phyloP scores from a whole-genome alignment of 2,329 filamentous ascomycete genomes.

The Fusarium torreyae region DNA sequence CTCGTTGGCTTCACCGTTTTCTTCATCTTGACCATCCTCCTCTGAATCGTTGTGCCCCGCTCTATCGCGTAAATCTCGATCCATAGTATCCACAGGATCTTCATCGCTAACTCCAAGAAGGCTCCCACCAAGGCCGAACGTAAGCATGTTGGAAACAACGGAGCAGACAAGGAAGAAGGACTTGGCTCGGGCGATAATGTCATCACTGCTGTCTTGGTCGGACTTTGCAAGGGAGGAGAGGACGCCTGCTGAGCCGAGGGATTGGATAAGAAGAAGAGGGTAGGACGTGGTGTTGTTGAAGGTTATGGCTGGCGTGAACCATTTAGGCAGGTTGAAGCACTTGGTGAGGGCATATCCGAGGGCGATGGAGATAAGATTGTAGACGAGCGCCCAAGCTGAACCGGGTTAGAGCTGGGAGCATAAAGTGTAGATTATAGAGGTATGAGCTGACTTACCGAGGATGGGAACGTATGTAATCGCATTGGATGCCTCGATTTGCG shows the following conservation, averaged over 20 bases:
- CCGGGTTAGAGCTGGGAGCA: neutral
- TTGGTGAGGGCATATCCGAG: slow-evolving; percentile 27
- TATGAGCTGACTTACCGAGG: neutral
- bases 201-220: slow-evolving; percentile 23
- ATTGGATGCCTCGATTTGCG: slow-evolving; percentile 31
- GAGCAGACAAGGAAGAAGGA: slow-evolving; percentile 39
- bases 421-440: neutral
- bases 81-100: slow-evolving; percentile 34
- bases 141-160: slow-evolving; percentile 39
- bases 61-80: slow-evolving; percentile 21
- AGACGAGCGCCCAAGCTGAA: slow-evolving; percentile 30
- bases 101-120: slow-evolving; percentile 33
- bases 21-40: neutral
- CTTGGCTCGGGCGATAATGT: slow-evolving; percentile 32
- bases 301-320: slow-evolving; percentile 36
- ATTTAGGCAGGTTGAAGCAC: slow-evolving; percentile 29
- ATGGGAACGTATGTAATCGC: slow-evolving; percentile 25
- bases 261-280: slow-evolving; percentile 34
- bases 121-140: slow-evolving; percentile 31
- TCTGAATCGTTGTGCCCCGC: slow-evolving; percentile 9
- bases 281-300: slow-evolving; percentile 40
- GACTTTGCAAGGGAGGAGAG: slow-evolving; percentile 31
- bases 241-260: slow-evolving; percentile 35
- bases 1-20: slow-evolving; percentile 14
- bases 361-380: slow-evolving; percentile 30